Evolutionary conservation across 768 basidiomycete genomes (phyloP), one percentile per base, ranked within the genome.

Genomic region (Lactarius deliciosus): DNA sequence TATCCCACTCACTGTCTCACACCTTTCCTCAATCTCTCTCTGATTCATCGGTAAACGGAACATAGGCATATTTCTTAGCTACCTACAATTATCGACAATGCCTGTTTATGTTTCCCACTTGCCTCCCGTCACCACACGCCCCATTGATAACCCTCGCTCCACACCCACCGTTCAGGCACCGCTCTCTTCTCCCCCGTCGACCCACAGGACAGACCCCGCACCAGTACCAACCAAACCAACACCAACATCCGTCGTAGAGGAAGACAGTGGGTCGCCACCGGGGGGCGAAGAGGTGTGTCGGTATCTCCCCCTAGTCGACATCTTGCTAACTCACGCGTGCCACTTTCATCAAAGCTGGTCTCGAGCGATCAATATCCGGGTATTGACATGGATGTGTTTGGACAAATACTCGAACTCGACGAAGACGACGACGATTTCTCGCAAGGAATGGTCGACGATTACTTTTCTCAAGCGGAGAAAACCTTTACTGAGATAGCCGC

Each of bases 331-430:
- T 25, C 30, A 43, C 22, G 34, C 25, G 28, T 20, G 20, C n/a
- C 40, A 25, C 34, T 2, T 9, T 18, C 57, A 55, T 41, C 8
- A n/a, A 57, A 67, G 66, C 58, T 32, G 18, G 50, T 36, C 32
- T 53, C 13, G 28, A 55, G 3, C 9, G 30, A 15, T 22, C 36
- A 10, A 13, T 10, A 65, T n/a, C 75, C 75, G 22, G 77, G 86
- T 43, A 86, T 98, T 73, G 86, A 97, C 75, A 85, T 87, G 85
- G 87, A 89, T 0, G 89, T 84, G 20, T 94, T 99, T 75, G 72
- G 76, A 6, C 96, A 98, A 77, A 86, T 98, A 69, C 83, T 95
- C 69, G 96, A 98, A 61, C 85, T 98, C 72, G 97, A 94, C 75
- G 95, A 94, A 10, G 91, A 86, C n/a, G 90, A 86, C 64, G 82